Percentiles rank a stretch among this genome's conserved stretches.
Conservation (phyloP, 208 protist genomes). For the Wallacemonas sp. region DNA sequence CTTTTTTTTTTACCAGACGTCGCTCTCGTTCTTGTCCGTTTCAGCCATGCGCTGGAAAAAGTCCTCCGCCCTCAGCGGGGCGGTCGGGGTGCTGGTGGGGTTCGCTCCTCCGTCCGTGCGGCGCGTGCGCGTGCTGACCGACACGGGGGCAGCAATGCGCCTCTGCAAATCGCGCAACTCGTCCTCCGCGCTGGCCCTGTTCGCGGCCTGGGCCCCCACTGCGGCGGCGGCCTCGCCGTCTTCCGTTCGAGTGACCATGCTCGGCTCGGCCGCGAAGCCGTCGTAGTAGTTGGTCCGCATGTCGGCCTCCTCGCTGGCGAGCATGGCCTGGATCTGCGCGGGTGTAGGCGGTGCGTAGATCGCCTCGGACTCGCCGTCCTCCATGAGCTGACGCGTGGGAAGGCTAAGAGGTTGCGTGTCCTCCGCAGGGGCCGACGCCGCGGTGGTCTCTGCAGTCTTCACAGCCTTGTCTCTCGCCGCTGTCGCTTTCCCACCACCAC, state of each 20-base stretch:
- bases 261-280: conserved; percentile 14
- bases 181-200: neutral
- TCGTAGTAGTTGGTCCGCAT: conserved; percentile 33
- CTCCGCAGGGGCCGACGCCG: too few relatives aligned
- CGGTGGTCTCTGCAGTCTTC: neutral
- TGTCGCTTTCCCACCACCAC: too few relatives aligned
- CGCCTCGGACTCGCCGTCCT: neutral
- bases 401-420: too few relatives aligned
- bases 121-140: conserved; percentile 2
- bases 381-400: neutral
- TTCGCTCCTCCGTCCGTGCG: neutral
- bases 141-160: conserved; percentile 8
- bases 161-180: neutral
- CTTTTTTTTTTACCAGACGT: conserved; percentile 1
- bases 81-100: neutral
- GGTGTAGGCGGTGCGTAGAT: conserved; percentile 11
- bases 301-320: conserved; percentile 28
- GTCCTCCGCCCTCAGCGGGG: conserved; percentile 6
- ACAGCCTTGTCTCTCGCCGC: neutral
- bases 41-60: conserved; percentile 11
- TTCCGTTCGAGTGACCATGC: neutral
- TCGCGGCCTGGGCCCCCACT: too few relatives aligned
- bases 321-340: neutral
- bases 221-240: too few relatives aligned
- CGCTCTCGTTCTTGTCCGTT: neutral